phyloP scores from a whole-genome alignment of 2,329 filamentous ascomycete genomes.

The Fusarium nanum region DNA sequence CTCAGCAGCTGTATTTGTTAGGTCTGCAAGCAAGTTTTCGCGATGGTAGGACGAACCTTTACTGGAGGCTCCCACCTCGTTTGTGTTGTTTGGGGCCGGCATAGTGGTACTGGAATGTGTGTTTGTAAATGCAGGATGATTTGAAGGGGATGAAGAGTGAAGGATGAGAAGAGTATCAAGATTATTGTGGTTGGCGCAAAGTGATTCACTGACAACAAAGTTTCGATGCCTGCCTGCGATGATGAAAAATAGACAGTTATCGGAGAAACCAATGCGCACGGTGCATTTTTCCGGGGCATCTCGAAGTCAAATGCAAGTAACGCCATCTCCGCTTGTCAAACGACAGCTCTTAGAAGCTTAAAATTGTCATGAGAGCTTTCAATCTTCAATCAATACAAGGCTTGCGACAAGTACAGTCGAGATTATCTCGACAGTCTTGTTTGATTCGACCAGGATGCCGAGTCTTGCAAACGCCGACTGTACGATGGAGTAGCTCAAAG shows the following conservation, averaged over 20 bases:
- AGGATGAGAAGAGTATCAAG: not conserved
- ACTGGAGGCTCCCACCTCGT: constrained; percentile 58
- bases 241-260: constrained; percentile 40
- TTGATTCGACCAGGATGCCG: constrained; percentile 50
- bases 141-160: not conserved
- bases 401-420: constrained; percentile 37
- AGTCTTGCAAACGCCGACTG: constrained; percentile 33
- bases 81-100: constrained; percentile 55
- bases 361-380: constrained; percentile 47
- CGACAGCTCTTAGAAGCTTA: not conserved
- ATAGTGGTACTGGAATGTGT: constrained; percentile 39
- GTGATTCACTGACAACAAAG: constrained; percentile 13
- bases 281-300: constrained; percentile 12
- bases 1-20: constrained; percentile 68
- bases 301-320: constrained; percentile 6
- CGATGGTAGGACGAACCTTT: constrained; percentile 55
- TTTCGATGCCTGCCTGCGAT: constrained; percentile 18
- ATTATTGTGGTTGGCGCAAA: constrained; percentile 40
- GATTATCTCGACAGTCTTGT: constrained; percentile 25
- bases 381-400: constrained; percentile 45
- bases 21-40: not conserved
- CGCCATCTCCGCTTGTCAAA: constrained; percentile 16
- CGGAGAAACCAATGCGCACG: constrained; percentile 29
- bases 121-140: not conserved
- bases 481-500: constrained; percentile 51